A percentile compares a stretch with the other conserved stretches of the same genome.
These are phyloP conservation scores for Diaporthe sp. DNA, from an alignment of 2,329 filamentous ascomycete species.

Conservation along the genomic window DNA sequence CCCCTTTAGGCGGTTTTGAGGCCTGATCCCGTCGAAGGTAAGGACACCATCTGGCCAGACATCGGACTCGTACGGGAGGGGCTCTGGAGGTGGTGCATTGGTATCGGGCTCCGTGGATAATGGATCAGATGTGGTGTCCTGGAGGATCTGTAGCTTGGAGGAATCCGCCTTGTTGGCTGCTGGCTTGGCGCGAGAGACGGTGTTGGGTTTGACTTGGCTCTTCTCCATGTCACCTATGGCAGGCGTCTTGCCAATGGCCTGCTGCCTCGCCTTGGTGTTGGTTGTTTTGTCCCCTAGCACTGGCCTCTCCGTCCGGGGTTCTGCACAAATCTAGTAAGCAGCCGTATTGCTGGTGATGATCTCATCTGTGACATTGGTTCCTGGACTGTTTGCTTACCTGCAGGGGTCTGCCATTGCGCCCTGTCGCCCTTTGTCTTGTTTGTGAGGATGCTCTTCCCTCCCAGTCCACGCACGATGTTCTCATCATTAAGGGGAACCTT, in stretches of 20 bases:
- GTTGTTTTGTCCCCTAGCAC: conserved; percentile 95
- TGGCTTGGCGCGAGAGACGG: conserved; percentile 71
- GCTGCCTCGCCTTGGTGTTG: conserved; percentile 87
- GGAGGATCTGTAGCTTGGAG: conserved; percentile 75
- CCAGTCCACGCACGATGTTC: conserved; percentile 72
- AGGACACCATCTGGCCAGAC: conserved; percentile 72
- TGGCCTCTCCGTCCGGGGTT: conserved; percentile 76
- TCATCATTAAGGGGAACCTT: conserved; percentile 86
- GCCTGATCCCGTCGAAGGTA: conserved; percentile 70
- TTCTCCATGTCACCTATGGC: conserved; percentile 71
- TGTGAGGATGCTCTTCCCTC: conserved; percentile 70
- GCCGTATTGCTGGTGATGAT: not conserved
- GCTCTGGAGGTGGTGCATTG: conserved; percentile 45
- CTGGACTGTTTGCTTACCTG: conserved; percentile 70
- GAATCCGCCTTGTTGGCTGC: conserved; percentile 65
- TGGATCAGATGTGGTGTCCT: conserved; percentile 60
- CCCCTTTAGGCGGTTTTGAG: conserved; percentile 71
- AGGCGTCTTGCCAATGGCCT: conserved; percentile 70
- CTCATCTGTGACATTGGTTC: not conserved
- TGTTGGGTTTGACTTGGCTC: conserved; percentile 71
- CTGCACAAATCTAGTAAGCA: conserved; percentile 53
- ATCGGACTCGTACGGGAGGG: conserved; percentile 78
- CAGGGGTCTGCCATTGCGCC: conserved; percentile 73
- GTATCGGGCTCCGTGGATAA: conserved; percentile 60
- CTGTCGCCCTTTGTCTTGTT: conserved; percentile 40